These are phyloP conservation scores for Pestalotiopsis sp. DNA, from an alignment of 2,329 filamentous ascomycete species.

Conservation along the genomic window DNA sequence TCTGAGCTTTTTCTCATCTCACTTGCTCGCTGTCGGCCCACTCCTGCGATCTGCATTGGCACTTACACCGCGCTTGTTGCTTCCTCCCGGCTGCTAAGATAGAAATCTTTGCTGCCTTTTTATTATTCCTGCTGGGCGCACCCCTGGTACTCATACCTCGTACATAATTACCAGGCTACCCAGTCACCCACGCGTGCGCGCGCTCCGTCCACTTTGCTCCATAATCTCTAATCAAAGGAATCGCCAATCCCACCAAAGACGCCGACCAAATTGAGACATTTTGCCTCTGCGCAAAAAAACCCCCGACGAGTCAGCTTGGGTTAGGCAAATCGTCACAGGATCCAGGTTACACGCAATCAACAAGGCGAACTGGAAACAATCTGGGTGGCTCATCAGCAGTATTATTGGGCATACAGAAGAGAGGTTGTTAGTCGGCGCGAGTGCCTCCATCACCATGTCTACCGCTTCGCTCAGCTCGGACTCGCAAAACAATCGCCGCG, in stretches of 20 bases:
- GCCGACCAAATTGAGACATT: not conserved
- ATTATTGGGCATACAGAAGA: not conserved
- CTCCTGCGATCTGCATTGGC: not conserved
- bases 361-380: not conserved
- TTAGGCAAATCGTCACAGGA: not conserved
- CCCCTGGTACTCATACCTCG: conserved; percentile 2
- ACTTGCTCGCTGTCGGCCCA: not conserved
- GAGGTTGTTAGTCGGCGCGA: not conserved
- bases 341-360: not conserved
- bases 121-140: not conserved
- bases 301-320: not conserved
- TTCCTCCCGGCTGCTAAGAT: not conserved
- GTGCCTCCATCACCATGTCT: conserved; percentile 1
- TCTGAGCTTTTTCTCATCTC: not conserved
- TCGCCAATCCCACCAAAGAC: not conserved
- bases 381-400: not conserved
- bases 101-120: not conserved
- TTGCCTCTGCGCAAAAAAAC: not conserved
- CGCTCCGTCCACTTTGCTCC: not conserved
- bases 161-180: conserved; percentile 1
- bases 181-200: not conserved
- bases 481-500: conserved; percentile 2
- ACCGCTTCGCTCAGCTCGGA: not conserved
- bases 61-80: not conserved
- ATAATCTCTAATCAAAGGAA: conserved; percentile 9